Evolutionary conservation across 495 filamentous ascomycete genomes (phyloP).

Genomic region (Sabuloglossum arenarium): DNA sequence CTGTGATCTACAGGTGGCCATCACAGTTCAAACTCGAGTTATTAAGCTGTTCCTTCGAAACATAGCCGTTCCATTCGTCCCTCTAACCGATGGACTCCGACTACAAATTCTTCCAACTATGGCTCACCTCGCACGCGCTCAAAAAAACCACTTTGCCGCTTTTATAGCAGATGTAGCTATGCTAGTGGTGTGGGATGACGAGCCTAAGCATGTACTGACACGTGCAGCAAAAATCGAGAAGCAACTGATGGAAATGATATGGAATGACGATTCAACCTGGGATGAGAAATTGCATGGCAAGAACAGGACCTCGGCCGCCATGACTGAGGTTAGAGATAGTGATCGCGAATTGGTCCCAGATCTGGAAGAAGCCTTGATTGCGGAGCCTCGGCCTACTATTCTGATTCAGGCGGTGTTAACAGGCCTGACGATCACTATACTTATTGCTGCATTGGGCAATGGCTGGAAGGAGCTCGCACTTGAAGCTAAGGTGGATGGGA

Average conservation of each 20-base stretch:
- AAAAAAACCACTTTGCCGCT: conserved; percentile 48
- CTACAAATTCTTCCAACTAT: conserved; percentile 38
- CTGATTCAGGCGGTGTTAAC: conserved; percentile 31
- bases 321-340: not conserved
- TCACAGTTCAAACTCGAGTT: conserved; percentile 36
- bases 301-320: not conserved
- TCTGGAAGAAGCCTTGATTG: conserved; percentile 8
- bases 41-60: conserved; percentile 31
- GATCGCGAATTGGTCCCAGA: not conserved
- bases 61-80: conserved; percentile 26
- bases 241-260: conserved; percentile 33
- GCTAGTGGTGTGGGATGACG: conserved; percentile 47
- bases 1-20: conserved; percentile 25
- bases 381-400: conserved; percentile 22
- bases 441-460: conserved; percentile 29
- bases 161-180: conserved; percentile 35
- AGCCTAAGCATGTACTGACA: conserved; percentile 29
- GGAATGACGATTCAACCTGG: conserved; percentile 22
- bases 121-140: conserved; percentile 28
- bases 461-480: conserved; percentile 33
- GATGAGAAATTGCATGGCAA: conserved; percentile 14
- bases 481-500: conserved; percentile 28
- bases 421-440: conserved; percentile 26
- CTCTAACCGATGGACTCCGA: conserved; percentile 31
- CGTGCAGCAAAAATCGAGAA: conserved; percentile 28